Base-by-base conservation (phyloP, 2,329 filamentous ascomycete species). In the Penicillium sp. region DNA sequence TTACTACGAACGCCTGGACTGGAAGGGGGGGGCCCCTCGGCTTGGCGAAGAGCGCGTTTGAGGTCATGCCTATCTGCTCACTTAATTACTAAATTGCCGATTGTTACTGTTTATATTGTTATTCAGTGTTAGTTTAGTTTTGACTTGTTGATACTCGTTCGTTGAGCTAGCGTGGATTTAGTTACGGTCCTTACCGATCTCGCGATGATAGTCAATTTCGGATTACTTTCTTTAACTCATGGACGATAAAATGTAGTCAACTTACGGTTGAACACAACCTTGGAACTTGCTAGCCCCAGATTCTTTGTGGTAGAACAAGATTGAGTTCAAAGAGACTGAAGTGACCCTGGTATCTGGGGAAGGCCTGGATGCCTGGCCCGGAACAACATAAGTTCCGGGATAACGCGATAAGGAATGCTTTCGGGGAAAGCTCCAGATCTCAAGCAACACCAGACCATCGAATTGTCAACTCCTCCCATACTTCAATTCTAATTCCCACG, bases 1-100 rank as follows among this genome's bases (percentile, higher is more conserved):
- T 62, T 97, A 96, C 83, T 99, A 96, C 75, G 93, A 98, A 82
- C 88, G 92, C 63, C 88, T 96, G 68, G 94, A 91, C 71, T 98
- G 86, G 86, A 85, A 85, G 76, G 87, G 87, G 58, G 86, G 86
- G 66, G 84, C 84, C 67, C 87, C 87, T 51, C 81, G 87, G 70
- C 76, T 90, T 73, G 87, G 87, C 44, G 87, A 89, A 77, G 70
- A 74, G 61, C 59, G 63, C 56, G 50, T 69, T 48, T 69, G 48
- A 48, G 55, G 30, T 56, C 17, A 60, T 59, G 47, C 19, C 17
- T n/a, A 58, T 58, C n/a, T n/a, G 41, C 19, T 21, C 21, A 23
- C 9, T n/a, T 46, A 21, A 41, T 50, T 19, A 30, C 31, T 55
- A 26, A 49, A 45, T 50, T 46, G 45, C 31, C 44, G 29, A 9